Evolutionary conservation across 1,284 basidiomycete species (phyloP), one percentile per base, ranked within the genome.

Genomic region (Schizophyllum commune): DNA sequence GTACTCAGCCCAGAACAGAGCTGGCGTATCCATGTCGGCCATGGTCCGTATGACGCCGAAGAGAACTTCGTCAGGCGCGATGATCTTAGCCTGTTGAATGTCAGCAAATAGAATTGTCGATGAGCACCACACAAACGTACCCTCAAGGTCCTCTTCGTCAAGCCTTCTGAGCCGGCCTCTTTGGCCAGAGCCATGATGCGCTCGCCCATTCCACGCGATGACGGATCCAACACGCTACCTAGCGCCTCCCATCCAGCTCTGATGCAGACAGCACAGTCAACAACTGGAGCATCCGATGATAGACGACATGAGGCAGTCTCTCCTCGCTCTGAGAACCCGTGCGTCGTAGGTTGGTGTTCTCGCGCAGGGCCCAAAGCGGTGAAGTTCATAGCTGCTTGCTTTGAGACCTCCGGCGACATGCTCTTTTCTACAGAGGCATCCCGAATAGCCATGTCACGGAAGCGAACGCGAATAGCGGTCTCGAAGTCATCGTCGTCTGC

Each of bases 401-500:
- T 47, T 47, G 39, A 47, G 13, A 47, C 39, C 39, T 47, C 39
- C 17, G 39, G 39, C 39, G 39, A 13, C 39, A 47, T 11, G 17
- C 39, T 47, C 39, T 47, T 47, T 3, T 47, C 39, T 13, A 17
- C 13, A 9, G 39, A 13, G 17, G 9, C 39, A 47, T 17, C 13
- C 13, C 22, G 13, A 19, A 56, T 33, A 32, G 34, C 47, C 11
- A 68, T 56, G 52, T 68, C 67, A 53, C 68, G 67, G 68, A 82
- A 82, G 47, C 75, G 81, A 58, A 88, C 75, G 62, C 74, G 73
- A 56, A 92, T 75, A 6, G 73, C 70, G 0, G 85, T 86, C 71
- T 92, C 90, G 60, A 92, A 85, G 64, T 92, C 82, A 70, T 91
- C 86, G 67, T 92, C 90, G 67, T 90, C 91, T 92, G 63, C n/a